Evolutionary conservation across 768 basidiomycete genomes (phyloP), one percentile per base, ranked within the genome.

Genomic region (Termitomyces sp.): DNA sequence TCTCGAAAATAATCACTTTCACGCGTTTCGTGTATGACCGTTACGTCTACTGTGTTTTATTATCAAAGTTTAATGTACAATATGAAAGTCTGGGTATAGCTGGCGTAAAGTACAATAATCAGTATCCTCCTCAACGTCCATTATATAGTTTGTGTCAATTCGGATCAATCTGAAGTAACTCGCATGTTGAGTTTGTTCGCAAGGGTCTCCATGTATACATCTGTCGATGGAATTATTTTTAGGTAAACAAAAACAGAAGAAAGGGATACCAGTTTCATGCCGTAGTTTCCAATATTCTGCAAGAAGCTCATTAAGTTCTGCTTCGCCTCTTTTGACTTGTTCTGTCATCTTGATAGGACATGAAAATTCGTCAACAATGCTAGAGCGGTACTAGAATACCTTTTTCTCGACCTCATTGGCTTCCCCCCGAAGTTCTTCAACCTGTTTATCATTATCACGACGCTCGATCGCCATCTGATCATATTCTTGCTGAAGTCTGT

Each of bases 171-270:
- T 4, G 62, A 59, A 20, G 60, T 64, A 5, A 65, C 78, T 52
- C 68, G 75, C 80, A 90, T 79, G 53, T 88, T 89, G 44, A 93
- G 76, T 64, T 90, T 89, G 71, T 89, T 89, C 4, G 90, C 88
- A 27, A 93, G 74, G 0, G 87, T 91, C 70, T 91, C 91, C 91
- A 93, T 92, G 65, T 91, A 93, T 2, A 91, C 81, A 69, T 91
- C 91, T 92, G 62, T 34, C 20, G 30, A 36, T 10, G 9, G 32
- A 46, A 55, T 43, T 55, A 56, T 36, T 58, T 55, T 43, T 57
- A 12, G 42, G 53, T 5, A 59, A 27, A 16, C 13, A 47, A 34
- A 16, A 39, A 37, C 24, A 8, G 47, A 55, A 30, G 45, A 43
- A 26, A 22, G 58, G 27, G 20, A 69, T 67, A 90, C 92, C 88